phyloP scores from a whole-genome alignment of 768 basidiomycete species.

The Lentinus tigrinus region DNA sequence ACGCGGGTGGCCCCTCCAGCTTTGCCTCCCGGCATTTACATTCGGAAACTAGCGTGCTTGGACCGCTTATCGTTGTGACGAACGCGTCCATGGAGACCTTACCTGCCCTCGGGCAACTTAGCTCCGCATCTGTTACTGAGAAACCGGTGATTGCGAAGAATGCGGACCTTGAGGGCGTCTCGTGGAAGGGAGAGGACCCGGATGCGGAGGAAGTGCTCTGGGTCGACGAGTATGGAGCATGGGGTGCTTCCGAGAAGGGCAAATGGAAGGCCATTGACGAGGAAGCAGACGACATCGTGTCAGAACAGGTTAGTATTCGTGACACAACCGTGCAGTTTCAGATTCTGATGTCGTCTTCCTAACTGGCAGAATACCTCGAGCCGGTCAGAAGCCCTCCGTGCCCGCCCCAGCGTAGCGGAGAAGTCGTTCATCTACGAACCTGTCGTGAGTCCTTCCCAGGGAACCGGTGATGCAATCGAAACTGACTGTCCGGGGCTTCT shows the following conservation, averaged over 20 bases:
- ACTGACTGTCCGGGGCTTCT: not conserved
- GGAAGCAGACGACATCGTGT: not conserved
- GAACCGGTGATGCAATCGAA: not conserved
- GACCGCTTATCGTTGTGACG: slow-evolving; percentile 13
- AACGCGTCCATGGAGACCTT: slow-evolving; percentile 12
- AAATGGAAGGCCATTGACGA: slow-evolving; percentile 18
- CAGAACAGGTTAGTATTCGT: slow-evolving; percentile 3
- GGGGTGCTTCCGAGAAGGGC: slow-evolving; percentile 20
- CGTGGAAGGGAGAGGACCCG: not conserved
- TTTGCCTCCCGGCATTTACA: not conserved
- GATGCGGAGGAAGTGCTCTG: slow-evolving; percentile 12
- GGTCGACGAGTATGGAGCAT: slow-evolving; percentile 14
- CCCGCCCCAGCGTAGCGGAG: not conserved
- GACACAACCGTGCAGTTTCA: not conserved
- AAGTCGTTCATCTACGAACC: slow-evolving; percentile 18
- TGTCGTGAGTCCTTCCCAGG: slow-evolving; percentile 7
- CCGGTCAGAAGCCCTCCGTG: not conserved
- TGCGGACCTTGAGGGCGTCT: not conserved
- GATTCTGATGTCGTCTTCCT: not conserved
- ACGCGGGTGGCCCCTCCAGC: too few species aligned
- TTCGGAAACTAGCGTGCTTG: not conserved
- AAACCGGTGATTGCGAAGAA: not conserved
- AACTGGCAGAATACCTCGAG: not conserved
- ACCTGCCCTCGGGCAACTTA: not conserved
- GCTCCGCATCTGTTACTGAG: too few species aligned